Evolutionary conservation across 2,329 filamentous ascomycete genomes (phyloP).

Genomic region (Aquanectria penicillioides): DNA sequence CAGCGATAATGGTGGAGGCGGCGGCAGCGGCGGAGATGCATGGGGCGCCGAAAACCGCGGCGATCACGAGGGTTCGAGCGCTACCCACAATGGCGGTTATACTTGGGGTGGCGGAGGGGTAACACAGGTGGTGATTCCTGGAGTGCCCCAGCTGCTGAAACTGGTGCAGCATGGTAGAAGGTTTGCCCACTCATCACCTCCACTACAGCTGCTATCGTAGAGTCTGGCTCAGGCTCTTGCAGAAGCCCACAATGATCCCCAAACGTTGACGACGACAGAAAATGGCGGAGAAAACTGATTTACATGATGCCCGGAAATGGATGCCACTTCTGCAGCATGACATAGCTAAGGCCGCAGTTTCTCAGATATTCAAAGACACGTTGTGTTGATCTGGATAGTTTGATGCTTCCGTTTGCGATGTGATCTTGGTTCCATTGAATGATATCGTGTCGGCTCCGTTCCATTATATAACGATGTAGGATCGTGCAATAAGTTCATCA

Average conservation of each 20-base stretch:
- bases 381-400: too few relatives aligned
- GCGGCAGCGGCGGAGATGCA: background rate
- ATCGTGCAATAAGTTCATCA: too few relatives aligned
- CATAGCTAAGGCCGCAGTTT: conserved; percentile 23
- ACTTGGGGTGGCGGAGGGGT: conserved; percentile 18
- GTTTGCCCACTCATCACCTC: too few relatives aligned
- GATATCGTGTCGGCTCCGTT: too few relatives aligned
- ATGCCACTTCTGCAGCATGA: conserved; percentile 4
- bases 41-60: too few relatives aligned
- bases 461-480: too few relatives aligned
- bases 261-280: background rate
- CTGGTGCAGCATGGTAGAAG: conserved; percentile 3
- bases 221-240: too few relatives aligned
- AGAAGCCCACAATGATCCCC: background rate
- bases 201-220: too few relatives aligned
- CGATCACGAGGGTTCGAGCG: too few relatives aligned
- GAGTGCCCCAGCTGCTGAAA: background rate
- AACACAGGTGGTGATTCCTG: background rate
- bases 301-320: conserved; percentile 4
- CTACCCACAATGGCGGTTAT: background rate
- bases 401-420: too few relatives aligned
- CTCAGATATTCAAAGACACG: conserved; percentile 1
- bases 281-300: background rate
- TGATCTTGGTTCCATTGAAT: too few relatives aligned
- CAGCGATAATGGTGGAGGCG: conserved; percentile 20